Conservation (phyloP, 2,329 filamentous ascomycete species). For the Ilyonectria mors-panacis region DNA sequence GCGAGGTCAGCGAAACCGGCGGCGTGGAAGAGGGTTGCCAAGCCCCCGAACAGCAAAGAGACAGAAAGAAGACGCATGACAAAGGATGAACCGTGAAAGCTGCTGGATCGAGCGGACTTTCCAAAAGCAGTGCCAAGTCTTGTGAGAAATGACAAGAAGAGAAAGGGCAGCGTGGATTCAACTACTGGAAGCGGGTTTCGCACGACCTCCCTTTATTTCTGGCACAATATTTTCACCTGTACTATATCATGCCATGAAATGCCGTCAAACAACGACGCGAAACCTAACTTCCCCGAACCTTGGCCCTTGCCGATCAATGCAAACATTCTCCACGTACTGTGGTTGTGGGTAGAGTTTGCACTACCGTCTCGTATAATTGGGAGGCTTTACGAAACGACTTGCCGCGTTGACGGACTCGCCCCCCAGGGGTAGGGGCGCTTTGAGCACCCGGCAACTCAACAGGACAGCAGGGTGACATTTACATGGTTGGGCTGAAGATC, state of each 20-base stretch:
- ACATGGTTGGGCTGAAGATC: background rate
- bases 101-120: background rate
- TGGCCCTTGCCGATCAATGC: background rate
- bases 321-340: background rate
- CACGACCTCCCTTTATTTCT: background rate
- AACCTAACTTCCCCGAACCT: background rate
- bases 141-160: background rate
- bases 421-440: background rate
- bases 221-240: background rate
- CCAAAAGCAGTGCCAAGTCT: background rate
- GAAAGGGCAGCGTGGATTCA: background rate
- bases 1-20: conserved; percentile 34
- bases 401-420: background rate
- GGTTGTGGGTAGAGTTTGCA: background rate
- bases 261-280: background rate
- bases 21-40: conserved; percentile 30
- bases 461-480: background rate
- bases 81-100: background rate
- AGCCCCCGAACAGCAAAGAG: conserved; percentile 16
- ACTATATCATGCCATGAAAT: background rate
- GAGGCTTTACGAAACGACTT: background rate
- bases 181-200: too few species aligned
- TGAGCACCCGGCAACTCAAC: background rate
- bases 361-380: background rate
- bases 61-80: conserved; percentile 33